Evolutionary conservation across 306 rosid species (phyloP), one percentile per base, ranked within the genome.

Genomic region (Fagus crenata): DNA sequence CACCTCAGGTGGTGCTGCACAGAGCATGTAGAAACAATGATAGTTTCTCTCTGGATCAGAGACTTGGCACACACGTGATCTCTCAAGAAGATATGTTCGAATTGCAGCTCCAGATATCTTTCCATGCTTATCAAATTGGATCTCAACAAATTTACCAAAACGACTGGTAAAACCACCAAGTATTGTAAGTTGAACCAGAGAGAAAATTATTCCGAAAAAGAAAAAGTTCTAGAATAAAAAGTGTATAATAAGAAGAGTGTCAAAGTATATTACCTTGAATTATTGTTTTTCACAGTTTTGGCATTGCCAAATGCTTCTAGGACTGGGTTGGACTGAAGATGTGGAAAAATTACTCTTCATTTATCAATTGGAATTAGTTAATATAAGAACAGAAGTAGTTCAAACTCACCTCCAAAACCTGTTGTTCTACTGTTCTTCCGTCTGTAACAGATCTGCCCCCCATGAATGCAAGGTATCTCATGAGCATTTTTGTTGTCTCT

Each of bases 11-110:
- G 97, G 97, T 77, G 97, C 97, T 43, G 97, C 86, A 81, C 97
- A 92, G 46, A 92, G 90, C 96, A 92, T 90, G 93, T 92, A 92
- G 84, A 92, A 92, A 81, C 97, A 92, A 82, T 92, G 97, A 78
- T 92, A 92, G 86, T 90, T 92, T 79, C 97, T 92, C 85, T 92
- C 97, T 1, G 97, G 97, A 15, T 92, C 96, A 1, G 97, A 92
- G 33, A 74, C 89, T 82, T 92, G 97, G 86, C 96, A 92, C 73
- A 92, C 97, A 32, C 97, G 87, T 8, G 97, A 92, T 65, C 97
- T 85, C 87, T 92, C 97, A 0, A 92, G 97, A 75, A 92, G 96
- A 80, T 92, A 92, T 8, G 97, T 92, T 5, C 97, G 96, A 65
- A 92, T 89, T 43, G 97, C 97, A 74, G 97, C 97, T 64, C 97